A percentile compares a stretch with the other conserved stretches of the same genome.
Evolutionary conservation across 495 filamentous ascomycete species (phyloP).

Genomic region (Jackrogersella multiformis): DNA sequence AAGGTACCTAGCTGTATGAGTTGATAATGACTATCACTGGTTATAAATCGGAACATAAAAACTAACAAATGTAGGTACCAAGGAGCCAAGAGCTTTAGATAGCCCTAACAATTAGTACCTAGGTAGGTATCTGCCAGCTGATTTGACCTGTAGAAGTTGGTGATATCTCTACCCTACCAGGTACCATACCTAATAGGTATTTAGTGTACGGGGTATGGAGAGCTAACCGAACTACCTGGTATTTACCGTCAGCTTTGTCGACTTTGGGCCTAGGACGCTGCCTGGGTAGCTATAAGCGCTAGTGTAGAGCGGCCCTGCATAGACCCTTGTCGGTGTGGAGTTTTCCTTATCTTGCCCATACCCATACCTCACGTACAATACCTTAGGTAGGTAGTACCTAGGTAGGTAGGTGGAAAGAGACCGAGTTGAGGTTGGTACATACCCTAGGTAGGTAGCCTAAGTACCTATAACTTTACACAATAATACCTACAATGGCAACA

Average conservation of each 20-base stretch:
- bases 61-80: background rate
- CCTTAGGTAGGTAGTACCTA: too few species aligned
- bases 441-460: too few species aligned
- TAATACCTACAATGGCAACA: too few species aligned
- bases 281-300: background rate
- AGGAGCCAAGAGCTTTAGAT: background rate
- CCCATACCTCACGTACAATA: too few species aligned
- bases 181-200: too few species aligned
- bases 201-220: background rate
- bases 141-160: background rate
- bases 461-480: too few species aligned
- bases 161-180: slow-evolving; percentile 19
- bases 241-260: too few species aligned
- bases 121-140: too few species aligned
- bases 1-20: background rate
- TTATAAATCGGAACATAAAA: slow-evolving; percentile 6
- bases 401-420: too few species aligned
- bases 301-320: slow-evolving; percentile 19
- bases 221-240: background rate
- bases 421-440: too few species aligned
- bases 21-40: slow-evolving; percentile 15
- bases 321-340: slow-evolving; percentile 11
- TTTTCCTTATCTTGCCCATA: slow-evolving; percentile 5
- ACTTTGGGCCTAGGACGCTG: slow-evolving; percentile 12
- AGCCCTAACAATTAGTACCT: slow-evolving; percentile 10